Evolutionary conservation across 371 early-diverging fungal species (phyloP).

Genomic region (Haplosporangium sp.): DNA sequence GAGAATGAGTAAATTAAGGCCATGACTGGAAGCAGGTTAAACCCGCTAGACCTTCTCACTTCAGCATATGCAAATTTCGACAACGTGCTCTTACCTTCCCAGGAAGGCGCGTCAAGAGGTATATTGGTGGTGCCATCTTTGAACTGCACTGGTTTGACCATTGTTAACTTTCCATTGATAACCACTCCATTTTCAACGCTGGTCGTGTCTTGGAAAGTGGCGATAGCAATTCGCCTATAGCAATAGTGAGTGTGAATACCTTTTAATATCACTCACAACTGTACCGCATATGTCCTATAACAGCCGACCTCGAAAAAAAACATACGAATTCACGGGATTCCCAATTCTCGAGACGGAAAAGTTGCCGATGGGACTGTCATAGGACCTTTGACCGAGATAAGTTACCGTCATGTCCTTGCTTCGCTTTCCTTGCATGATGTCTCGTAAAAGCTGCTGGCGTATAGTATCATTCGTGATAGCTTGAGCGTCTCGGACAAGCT

Average conservation of each 20-base stretch:
- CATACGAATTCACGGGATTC: slow-evolving; percentile 25
- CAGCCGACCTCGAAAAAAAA: neutral
- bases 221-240: slow-evolving; percentile 22
- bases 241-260: neutral
- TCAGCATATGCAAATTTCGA: too few relatives aligned
- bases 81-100: slow-evolving; percentile 12
- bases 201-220: slow-evolving; percentile 24
- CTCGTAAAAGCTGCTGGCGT: slow-evolving; percentile 1
- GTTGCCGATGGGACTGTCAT: slow-evolving; percentile 25
- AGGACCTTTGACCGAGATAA: slow-evolving; percentile 6
- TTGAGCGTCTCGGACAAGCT: slow-evolving; percentile 27
- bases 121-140: slow-evolving; percentile 26
- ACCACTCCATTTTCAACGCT: slow-evolving; percentile 24
- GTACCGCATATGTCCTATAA: neutral
- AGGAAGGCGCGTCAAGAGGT: slow-evolving; percentile 20
- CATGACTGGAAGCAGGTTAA: too few relatives aligned
- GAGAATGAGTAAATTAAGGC: neutral
- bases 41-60: too few relatives aligned
- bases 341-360: slow-evolving; percentile 46
- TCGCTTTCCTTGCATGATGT: slow-evolving; percentile 34
- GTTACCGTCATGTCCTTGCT: slow-evolving; percentile 24
- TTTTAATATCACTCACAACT: too few relatives aligned
- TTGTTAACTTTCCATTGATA: neutral
- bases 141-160: slow-evolving; percentile 33
- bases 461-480: slow-evolving; percentile 6